Evolutionary conservation across 495 filamentous ascomycete species (phyloP).

Genomic region (Aspergillus homomorphus): DNA sequence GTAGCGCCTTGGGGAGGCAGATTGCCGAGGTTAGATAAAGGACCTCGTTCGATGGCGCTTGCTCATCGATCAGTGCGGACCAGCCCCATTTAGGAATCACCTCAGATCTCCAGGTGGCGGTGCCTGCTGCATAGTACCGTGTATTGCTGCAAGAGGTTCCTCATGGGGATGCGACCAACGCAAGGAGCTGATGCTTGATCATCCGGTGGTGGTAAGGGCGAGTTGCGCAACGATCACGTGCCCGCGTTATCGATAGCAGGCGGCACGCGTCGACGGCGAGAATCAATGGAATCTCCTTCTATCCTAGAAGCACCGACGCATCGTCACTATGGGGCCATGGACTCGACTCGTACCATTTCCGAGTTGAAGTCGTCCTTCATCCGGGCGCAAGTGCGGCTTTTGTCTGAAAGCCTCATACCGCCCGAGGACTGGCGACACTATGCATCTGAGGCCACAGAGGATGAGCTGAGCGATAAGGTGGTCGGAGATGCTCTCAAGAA

Average conservation of each 20-base stretch:
- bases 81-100: neutral
- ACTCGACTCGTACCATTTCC: conserved; percentile 50
- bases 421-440: conserved; percentile 56
- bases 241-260: conserved; percentile 21
- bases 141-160: neutral
- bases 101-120: neutral
- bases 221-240: conserved; percentile 13
- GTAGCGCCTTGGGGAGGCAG: conserved; percentile 2
- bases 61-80: neutral
- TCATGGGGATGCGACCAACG: neutral
- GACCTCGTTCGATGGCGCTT: neutral
- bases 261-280: conserved; percentile 3
- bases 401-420: conserved; percentile 54
- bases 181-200: neutral
- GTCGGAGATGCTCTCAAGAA: conserved; percentile 56
- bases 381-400: conserved; percentile 57
- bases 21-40: conserved; percentile 27
- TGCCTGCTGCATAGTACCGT: neutral
- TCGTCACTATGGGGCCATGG: conserved; percentile 35
- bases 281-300: conserved; percentile 6
- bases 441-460: conserved; percentile 41
- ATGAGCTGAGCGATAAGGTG: conserved; percentile 48
- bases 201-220: neutral
- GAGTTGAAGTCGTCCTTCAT: conserved; percentile 65
- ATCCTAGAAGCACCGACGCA: conserved; percentile 4